Percentiles rank a stretch among this genome's conserved stretches.
Conservation (phyloP, 805 yeast genomes). For the Limtongia smithiae region DNA sequence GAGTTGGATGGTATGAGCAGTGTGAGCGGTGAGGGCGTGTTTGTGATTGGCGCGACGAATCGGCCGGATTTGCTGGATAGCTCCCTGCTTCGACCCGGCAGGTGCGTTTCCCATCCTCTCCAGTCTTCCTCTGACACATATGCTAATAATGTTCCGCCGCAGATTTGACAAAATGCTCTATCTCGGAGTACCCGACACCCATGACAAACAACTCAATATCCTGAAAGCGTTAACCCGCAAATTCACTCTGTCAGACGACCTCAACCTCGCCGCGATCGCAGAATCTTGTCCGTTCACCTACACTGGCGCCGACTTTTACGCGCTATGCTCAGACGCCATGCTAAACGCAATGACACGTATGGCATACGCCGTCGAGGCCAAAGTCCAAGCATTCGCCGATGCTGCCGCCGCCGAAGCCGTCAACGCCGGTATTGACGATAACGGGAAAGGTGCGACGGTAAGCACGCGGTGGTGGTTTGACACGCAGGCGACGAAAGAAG, state of each 20-base stretch:
- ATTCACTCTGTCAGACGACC: slow-evolving; percentile 51
- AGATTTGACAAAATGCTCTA: slow-evolving; percentile 94
- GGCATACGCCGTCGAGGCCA: slow-evolving; percentile 69
- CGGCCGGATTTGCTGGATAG: slow-evolving; percentile 94
- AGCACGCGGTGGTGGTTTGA: slow-evolving; percentile 90
- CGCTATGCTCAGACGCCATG: slow-evolving; percentile 93
- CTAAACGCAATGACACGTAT: slow-evolving; percentile 91
- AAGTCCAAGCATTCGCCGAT: slow-evolving; percentile 49
- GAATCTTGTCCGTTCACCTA: slow-evolving; percentile 77
- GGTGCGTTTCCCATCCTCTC: no score
- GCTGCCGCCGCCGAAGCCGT: not conserved
- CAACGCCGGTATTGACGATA: not conserved
- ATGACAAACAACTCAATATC: slow-evolving; percentile 81
- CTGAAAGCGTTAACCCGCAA: slow-evolving; percentile 85
- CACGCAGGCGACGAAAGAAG: slow-evolving; percentile 63
- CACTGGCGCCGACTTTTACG: slow-evolving; percentile 98
- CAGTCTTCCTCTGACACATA: no score
- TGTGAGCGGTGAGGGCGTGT: slow-evolving; percentile 79
- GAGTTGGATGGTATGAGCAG: slow-evolving; percentile 94
- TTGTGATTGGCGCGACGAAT: slow-evolving; percentile 98
- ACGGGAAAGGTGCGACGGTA: slow-evolving; percentile 48
- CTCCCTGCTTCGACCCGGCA: slow-evolving; percentile 66
- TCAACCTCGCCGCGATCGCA: slow-evolving; percentile 59
- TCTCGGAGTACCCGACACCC: slow-evolving; percentile 86
- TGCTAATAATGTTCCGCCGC: no score